These are phyloP conservation scores for Pythium aristosporum DNA, from an alignment of 352 stramenopile genomes.

Conservation along the genomic window DNA sequence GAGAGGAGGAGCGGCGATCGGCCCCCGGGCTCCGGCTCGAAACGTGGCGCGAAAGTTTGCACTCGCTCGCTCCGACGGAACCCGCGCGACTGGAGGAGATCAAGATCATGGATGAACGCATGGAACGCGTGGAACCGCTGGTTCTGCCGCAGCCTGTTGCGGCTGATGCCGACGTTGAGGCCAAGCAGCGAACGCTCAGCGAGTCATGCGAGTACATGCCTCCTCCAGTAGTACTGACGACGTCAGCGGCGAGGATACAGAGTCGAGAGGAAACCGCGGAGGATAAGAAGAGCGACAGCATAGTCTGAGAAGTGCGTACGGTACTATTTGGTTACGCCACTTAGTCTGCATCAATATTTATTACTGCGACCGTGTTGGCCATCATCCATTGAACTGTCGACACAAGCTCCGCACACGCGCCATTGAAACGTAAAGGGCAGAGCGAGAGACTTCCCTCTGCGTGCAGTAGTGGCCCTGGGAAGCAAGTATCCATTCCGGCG, in stretches of 20 bases:
- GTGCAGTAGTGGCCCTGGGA: too few species aligned
- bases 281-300: background rate
- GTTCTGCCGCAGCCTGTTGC: background rate
- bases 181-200: background rate
- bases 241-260: background rate
- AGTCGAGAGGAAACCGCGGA: background rate
- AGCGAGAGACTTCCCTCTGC: too few species aligned
- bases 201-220: background rate
- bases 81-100: background rate
- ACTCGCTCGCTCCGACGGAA: background rate
- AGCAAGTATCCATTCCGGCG: too few species aligned
- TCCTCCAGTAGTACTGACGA: background rate
- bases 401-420: too few species aligned
- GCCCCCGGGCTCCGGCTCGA: background rate
- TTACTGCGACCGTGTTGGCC: too few species aligned
- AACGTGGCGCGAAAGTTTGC: slow-evolving; percentile 14
- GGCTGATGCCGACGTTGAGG: background rate
- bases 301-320: background rate
- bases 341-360: too few species aligned
- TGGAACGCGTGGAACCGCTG: slow-evolving; percentile 1
- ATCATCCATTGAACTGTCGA: too few species aligned
- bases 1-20: background rate
- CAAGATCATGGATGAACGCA: background rate
- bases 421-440: too few species aligned
- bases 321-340: too few species aligned